Percentiles rank a stretch among this genome's conserved stretches.
phyloP scores from a whole-genome alignment of 2,329 filamentous ascomycete species.

The Arthrobotrys conoides region DNA sequence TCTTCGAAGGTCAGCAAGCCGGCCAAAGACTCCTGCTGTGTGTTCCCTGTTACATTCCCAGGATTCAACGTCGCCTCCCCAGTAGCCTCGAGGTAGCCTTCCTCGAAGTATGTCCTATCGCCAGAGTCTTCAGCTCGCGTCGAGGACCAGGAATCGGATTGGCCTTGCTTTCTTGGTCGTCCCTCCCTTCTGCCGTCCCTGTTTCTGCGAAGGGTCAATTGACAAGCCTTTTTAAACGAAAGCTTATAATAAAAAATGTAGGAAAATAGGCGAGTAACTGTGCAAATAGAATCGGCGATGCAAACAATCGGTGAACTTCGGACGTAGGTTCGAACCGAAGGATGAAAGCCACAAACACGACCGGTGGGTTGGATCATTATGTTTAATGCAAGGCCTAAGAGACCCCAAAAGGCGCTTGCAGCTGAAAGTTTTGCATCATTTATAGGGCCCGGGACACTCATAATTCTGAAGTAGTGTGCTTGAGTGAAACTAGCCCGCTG shows the following conservation, averaged over 20 bases:
- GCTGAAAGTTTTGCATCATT: neutral
- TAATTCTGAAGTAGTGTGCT: neutral
- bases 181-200: neutral
- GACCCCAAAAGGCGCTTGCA: neutral
- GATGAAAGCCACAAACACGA: neutral
- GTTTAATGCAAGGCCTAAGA: constrained; percentile 1
- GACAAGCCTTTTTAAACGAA: neutral
- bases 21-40: too few species aligned
- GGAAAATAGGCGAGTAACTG: neutral
- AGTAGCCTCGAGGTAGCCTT: too few species aligned
- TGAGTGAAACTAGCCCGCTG: neutral
- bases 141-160: too few species aligned
- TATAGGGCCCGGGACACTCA: neutral
- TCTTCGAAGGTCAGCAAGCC: too few species aligned
- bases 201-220: neutral
- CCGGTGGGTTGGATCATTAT: neutral
- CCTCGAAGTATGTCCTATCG: too few species aligned
- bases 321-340: neutral
- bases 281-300: neutral
- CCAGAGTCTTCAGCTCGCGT: too few species aligned
- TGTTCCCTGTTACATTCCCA: too few species aligned
- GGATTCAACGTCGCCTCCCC: too few species aligned
- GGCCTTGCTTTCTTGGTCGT: too few species aligned
- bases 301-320: constrained; percentile 10
- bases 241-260: neutral